Evolutionary conservation across 768 basidiomycete genomes (phyloP).

Genomic region (Lactarius indigo): DNA sequence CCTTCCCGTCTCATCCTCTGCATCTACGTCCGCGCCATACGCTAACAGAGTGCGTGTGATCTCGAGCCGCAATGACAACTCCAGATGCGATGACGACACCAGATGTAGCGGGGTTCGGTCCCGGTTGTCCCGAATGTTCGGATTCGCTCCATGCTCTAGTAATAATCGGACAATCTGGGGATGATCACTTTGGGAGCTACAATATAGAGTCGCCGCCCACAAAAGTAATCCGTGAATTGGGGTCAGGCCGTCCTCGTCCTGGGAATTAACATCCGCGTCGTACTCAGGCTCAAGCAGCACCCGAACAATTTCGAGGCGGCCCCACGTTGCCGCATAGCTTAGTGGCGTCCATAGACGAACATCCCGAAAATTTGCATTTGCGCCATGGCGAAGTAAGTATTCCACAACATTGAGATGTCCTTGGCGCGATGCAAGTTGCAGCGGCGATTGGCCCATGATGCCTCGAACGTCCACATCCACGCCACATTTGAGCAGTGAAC

Average conservation of each 20-base stretch:
- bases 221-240: too few relatives aligned
- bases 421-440: too few relatives aligned
- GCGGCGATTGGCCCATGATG: too few relatives aligned
- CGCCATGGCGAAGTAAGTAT: too few relatives aligned
- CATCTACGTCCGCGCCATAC: background rate
- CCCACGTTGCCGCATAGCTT: fast-evolving
- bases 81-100: background rate
- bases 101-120: background rate
- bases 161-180: background rate
- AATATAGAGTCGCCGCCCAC: too few relatives aligned
- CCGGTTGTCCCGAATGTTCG: background rate
- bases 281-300: background rate
- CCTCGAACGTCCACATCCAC: background rate
- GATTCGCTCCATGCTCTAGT: background rate
- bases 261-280: background rate
- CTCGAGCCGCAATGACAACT: background rate
- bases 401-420: too few relatives aligned
- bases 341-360: background rate
- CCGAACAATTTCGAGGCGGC: background rate
- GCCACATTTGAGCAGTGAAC: background rate
- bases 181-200: background rate
- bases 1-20: too few relatives aligned
- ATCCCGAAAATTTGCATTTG: background rate
- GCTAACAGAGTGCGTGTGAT: background rate
- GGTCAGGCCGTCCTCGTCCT: background rate